phyloP scores from a whole-genome alignment of 768 basidiomycete genomes.

The Termitomyces sp. region DNA sequence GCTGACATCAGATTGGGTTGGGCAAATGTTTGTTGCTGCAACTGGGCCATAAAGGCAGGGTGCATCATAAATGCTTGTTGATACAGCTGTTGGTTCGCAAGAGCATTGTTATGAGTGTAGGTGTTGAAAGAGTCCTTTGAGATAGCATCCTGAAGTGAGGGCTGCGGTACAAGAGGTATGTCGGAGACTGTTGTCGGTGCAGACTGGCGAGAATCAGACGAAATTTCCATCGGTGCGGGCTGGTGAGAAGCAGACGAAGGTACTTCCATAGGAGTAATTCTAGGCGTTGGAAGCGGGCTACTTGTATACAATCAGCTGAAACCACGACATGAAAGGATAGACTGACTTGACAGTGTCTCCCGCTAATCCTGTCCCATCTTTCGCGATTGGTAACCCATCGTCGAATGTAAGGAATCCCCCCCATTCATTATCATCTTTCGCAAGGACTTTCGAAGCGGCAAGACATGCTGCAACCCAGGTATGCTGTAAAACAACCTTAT shows the following conservation, averaged over 20 bases:
- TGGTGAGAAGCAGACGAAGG: background rate
- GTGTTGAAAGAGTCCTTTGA: background rate
- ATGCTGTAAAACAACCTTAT: constrained; percentile 48
- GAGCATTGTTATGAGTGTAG: background rate
- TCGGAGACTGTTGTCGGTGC: background rate
- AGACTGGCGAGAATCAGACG: background rate
- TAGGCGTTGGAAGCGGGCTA: constrained; percentile 59
- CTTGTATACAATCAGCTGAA: constrained; percentile 26
- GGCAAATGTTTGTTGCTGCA: constrained; percentile 2
- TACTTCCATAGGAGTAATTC: constrained; percentile 43
- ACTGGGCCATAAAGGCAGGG: background rate
- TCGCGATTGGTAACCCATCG: constrained; percentile 32
- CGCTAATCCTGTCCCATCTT: constrained; percentile 30
- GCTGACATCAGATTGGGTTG: background rate
- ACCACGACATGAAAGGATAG: background rate
- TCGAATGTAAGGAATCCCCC: constrained; percentile 38
- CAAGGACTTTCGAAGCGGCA: constrained; percentile 35
- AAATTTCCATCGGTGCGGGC: background rate
- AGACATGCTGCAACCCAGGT: constrained; percentile 48
- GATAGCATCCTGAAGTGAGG: background rate
- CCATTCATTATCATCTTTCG: constrained; percentile 46
- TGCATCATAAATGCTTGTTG: constrained; percentile 6
- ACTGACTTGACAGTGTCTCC: constrained; percentile 43
- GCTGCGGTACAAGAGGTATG: background rate
- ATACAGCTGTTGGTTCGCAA: constrained; percentile 1